These are phyloP conservation scores for Carallia brachiata DNA, from an alignment of 345 rosid species.

Conservation along the genomic window DNA sequence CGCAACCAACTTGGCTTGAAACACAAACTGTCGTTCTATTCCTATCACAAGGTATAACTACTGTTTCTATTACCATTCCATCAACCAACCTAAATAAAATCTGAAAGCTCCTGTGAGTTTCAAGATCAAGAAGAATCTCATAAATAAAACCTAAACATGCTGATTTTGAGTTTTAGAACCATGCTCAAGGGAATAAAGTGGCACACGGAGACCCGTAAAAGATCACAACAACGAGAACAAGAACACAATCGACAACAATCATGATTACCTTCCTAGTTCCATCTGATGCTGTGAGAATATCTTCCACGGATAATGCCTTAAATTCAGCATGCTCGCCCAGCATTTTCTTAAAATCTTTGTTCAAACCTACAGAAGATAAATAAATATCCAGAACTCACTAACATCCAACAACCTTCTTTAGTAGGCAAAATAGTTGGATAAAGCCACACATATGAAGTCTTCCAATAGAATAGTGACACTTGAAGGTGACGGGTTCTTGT, in stretches of 20 bases:
- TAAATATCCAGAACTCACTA: not conserved
- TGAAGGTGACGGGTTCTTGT: no score
- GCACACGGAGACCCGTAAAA: not conserved
- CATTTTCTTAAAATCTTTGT: conserved; percentile 83
- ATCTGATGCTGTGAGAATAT: conserved; percentile 65
- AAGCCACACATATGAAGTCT: not conserved
- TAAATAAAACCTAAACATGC: conserved; percentile 13
- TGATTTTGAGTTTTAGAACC: not conserved
- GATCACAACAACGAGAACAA: conserved; percentile 3
- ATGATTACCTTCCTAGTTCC: conserved; percentile 80
- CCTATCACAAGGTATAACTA: conserved; percentile 79
- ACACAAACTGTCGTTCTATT: conserved; percentile 91
- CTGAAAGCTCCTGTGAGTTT: conserved; percentile 82
- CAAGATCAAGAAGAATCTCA: conserved; percentile 54
- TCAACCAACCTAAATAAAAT: conserved; percentile 79
- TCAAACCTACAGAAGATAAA: conserved; percentile 50
- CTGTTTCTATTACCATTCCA: conserved; percentile 78
- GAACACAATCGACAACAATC: conserved; percentile 12
- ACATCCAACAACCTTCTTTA: not conserved
- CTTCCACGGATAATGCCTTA: conserved; percentile 65
- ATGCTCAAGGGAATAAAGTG: not conserved
- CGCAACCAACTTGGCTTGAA: conserved; percentile 93
- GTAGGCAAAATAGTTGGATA: not conserved
- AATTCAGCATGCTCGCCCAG: conserved; percentile 58
- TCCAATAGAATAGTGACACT: not conserved